Evolutionary conservation across 495 filamentous ascomycete species (phyloP), one percentile per base, ranked within the genome.

Genomic region (Penicillium tannophilum): DNA sequence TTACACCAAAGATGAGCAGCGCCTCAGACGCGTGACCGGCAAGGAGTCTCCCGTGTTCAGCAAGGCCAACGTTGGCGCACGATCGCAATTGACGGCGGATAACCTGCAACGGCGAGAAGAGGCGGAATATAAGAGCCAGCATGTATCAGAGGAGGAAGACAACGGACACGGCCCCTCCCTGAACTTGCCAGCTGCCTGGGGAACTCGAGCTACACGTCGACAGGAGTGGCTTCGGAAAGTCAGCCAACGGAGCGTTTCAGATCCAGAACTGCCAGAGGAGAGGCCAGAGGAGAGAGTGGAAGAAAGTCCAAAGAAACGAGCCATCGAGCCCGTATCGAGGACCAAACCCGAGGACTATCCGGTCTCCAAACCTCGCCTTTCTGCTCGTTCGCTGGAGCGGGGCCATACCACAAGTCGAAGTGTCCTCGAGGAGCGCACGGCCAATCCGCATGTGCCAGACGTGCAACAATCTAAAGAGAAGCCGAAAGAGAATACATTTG

Each of bases 161-260:
- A 52, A 52, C 2, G 61, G 64, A 4, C 71, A 70, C 47, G 78
- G 83, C 44, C 82, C 82, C 26, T 76, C 80, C 2, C 54, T 87
- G 36, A 83, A 84, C 36, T 55, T 83, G 28, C 87, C 87, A 31
- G 66, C 66, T 52, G 76, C 72, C 23, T 90, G 87, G 87, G 86
- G 84, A 12, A 72, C 76, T 52, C 84, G 80, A 58, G 83, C 75
- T 26, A 80, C 68, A 47, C 69, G 70, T 42, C 73, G 72, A 23
- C 74, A 70, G n/a, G 79, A 82, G 54, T 89, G 86, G 86, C 60
- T 85, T 55, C 76, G 73, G 20, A 76, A 66, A 42, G 64, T 73
- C 35, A 72, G 65, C 26, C 58, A 60, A 23, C 69, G 59, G 9
- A 68, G 54, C 41, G 54, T 63, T 28, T 61, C 74, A 46, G 59